Evolutionary conservation across 2,329 filamentous ascomycete species (phyloP).

Genomic region (Ceratocystis diversiconidia): DNA sequence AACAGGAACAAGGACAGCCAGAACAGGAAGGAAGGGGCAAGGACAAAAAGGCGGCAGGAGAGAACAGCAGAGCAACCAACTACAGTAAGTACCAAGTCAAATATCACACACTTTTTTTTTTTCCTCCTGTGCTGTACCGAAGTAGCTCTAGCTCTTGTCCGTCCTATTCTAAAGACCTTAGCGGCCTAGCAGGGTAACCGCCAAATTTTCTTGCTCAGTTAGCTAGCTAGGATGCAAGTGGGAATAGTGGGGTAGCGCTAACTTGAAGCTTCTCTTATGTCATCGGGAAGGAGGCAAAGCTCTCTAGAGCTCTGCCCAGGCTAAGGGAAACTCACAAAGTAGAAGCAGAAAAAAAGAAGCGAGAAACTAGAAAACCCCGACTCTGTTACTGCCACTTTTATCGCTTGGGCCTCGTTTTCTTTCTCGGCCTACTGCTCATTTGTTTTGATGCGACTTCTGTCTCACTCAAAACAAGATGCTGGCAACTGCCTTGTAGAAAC

Average conservation of each 20-base stretch:
- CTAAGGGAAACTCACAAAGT: background rate
- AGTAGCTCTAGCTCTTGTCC: background rate
- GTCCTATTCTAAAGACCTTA: background rate
- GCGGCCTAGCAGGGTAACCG: background rate
- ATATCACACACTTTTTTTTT: background rate
- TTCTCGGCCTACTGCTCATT: background rate
- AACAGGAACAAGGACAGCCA: background rate
- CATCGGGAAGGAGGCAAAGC: slow-evolving; percentile 8
- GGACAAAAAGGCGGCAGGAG: background rate
- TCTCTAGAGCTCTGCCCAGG: background rate
- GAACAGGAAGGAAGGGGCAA: slow-evolving; percentile 12
- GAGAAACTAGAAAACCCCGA: background rate
- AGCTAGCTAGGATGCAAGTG: background rate
- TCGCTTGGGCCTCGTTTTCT: slow-evolving; percentile 1
- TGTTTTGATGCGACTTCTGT: background rate
- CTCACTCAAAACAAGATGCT: background rate
- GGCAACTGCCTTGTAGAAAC: background rate
- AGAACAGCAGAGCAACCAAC: background rate
- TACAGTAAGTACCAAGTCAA: background rate
- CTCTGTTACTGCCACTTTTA: too few species aligned
- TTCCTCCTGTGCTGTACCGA: background rate
- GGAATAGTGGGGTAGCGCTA: slow-evolving; percentile 3
- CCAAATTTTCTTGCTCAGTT: slow-evolving; percentile 1
- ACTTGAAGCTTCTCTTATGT: background rate
- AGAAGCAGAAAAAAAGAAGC: background rate